Evolutionary conservation across 1,284 basidiomycete species (phyloP).

Genomic region (Trametes pubescens): DNA sequence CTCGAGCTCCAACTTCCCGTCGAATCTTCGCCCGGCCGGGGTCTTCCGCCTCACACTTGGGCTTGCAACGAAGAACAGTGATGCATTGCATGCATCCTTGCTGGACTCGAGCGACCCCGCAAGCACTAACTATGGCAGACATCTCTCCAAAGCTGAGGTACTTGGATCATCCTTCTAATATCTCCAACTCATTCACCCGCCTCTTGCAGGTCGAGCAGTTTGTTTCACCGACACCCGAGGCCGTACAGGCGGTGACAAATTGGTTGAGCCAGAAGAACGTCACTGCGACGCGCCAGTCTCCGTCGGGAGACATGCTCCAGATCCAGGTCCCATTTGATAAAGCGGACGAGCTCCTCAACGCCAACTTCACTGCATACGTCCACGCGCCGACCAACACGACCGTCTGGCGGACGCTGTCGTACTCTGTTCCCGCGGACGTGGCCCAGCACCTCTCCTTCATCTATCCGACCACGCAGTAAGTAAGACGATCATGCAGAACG

Average conservation of each 20-base stretch:
- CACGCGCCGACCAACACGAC: conserved; percentile 42
- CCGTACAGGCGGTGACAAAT: conserved; percentile 43
- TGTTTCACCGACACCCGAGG: conserved; percentile 45
- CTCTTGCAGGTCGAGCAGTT: conserved; percentile 48
- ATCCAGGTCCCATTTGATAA: conserved; percentile 46
- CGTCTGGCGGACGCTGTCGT: conserved; percentile 44
- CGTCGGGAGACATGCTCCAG: conserved; percentile 50
- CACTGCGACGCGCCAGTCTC: conserved; percentile 36
- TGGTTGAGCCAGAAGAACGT: conserved; percentile 48
- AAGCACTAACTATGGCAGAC: conserved; percentile 39
- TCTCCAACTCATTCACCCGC: background rate
- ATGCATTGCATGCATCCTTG: conserved; percentile 37
- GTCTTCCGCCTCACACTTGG: conserved; percentile 8
- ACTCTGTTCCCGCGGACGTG: conserved; percentile 45
- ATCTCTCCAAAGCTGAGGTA: conserved; percentile 42
- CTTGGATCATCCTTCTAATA: background rate
- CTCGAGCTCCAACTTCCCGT: too few relatives aligned
- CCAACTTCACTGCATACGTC: conserved; percentile 45
- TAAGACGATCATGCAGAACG: background rate
- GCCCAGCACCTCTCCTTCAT: conserved; percentile 44
- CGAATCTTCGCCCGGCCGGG: too few relatives aligned
- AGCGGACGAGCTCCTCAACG: conserved; percentile 45
- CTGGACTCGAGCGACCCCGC: conserved; percentile 41
- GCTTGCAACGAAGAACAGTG: conserved; percentile 29
- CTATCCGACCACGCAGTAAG: conserved; percentile 44